Conservation (phyloP, 2,329 filamentous ascomycete species). For the Aspergillus arachidicola region DNA sequence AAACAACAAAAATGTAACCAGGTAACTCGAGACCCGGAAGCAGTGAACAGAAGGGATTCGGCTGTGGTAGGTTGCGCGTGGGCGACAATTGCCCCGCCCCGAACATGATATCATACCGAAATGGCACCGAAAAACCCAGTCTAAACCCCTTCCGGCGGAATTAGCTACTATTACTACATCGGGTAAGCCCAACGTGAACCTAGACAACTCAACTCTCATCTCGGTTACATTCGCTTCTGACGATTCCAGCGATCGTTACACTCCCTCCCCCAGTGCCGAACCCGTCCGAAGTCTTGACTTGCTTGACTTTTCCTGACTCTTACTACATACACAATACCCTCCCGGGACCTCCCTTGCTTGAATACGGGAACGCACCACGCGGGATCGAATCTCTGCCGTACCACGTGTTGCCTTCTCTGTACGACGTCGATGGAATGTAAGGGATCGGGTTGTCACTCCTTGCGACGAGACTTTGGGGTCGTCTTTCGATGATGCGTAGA, state of each 20-base stretch:
- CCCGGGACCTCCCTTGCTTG: not conserved
- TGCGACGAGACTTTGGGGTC: no score
- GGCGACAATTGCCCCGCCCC: not conserved
- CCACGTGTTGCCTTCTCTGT: not conserved
- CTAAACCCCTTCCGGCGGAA: not conserved
- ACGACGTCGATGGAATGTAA: not conserved
- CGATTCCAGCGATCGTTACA: not conserved
- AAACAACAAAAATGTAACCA: not conserved
- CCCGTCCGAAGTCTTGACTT: not conserved
- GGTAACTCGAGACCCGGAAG: not conserved
- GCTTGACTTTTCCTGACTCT: not conserved
- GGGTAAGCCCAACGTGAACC: not conserved
- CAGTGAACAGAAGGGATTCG: not conserved
- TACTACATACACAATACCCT: not conserved
- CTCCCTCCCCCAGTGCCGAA: not conserved
- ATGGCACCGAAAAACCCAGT: not conserved
- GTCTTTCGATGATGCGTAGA: not conserved
- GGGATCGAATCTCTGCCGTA: not conserved
- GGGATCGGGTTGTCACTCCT: not conserved
- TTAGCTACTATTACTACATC: not conserved
- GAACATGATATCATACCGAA: not conserved
- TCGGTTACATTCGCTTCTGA: slow-evolving; percentile 1
- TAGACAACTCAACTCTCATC: not conserved
- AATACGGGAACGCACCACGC: not conserved
- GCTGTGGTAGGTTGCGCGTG: not conserved